Percentiles rank a stretch among this genome's conserved stretches.
Conservation (phyloP, 2,329 filamentous ascomycete species). For the Clarireedia monteithiana region DNA sequence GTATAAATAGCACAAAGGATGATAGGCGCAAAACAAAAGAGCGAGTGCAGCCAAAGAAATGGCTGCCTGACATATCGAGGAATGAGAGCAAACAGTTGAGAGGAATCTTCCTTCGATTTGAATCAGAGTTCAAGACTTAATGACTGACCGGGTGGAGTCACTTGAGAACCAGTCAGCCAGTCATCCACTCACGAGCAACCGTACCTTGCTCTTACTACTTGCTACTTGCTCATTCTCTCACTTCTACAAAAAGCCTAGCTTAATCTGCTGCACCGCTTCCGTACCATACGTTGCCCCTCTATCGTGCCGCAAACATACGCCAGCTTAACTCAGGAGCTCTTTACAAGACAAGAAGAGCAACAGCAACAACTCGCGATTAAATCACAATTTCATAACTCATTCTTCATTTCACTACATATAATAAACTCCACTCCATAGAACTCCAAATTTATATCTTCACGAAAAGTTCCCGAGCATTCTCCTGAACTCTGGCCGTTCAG, state of each 20-base stretch:
- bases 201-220: too few species aligned
- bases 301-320: neutral
- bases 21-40: too few species aligned
- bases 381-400: neutral
- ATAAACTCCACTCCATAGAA: neutral
- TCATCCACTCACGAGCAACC: too few species aligned
- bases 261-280: neutral
- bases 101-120: too few species aligned
- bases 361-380: conserved; percentile 4
- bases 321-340: conserved; percentile 7
- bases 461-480: conserved; percentile 17
- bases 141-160: too few species aligned
- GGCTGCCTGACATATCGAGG: too few species aligned
- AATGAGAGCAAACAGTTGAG: too few species aligned
- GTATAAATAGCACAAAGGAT: too few species aligned
- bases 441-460: neutral
- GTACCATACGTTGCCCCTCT: neutral
- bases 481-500: conserved; percentile 21
- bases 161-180: too few species aligned
- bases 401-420: neutral
- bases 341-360: neutral
- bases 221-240: too few species aligned
- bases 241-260: neutral
- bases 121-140: too few species aligned
- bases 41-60: too few species aligned